Evolutionary conservation across 306 rosid genomes (phyloP).

Genomic region (Parietaria judaica): DNA sequence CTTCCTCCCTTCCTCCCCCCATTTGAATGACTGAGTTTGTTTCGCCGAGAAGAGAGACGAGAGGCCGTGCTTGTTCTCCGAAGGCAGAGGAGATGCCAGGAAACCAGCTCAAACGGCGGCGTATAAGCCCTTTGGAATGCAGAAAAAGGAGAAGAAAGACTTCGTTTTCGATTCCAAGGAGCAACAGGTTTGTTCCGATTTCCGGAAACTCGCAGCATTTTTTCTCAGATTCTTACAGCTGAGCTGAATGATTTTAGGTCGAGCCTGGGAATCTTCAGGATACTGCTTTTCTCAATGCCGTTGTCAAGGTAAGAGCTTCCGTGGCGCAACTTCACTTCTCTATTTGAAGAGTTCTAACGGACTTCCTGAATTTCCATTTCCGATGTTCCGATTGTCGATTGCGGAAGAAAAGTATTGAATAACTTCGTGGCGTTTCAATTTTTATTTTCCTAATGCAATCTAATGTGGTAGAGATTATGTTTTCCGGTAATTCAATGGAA

Average conservation of each 20-base stretch:
- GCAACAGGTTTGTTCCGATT: constrained; percentile 41
- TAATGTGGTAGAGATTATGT: too few relatives aligned
- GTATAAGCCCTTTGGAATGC: constrained; percentile 47
- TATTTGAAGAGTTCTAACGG: too few relatives aligned
- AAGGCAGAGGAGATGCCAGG: constrained; percentile 25
- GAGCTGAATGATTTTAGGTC: constrained; percentile 44
- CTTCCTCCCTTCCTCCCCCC: neutral
- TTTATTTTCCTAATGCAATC: neutral
- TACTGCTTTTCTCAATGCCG: constrained; percentile 78
- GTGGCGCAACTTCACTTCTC: too few relatives aligned
- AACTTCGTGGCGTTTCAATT: neutral
- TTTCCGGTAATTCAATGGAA: too few relatives aligned
- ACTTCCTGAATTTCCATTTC: neutral
- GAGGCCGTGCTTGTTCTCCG: constrained; percentile 14
- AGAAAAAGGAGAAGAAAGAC: constrained; percentile 54
- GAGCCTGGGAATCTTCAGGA: constrained; percentile 59
- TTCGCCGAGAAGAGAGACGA: constrained; percentile 22
- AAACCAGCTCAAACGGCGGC: constrained; percentile 32
- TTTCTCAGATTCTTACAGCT: constrained; percentile 1
- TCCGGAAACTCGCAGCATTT: neutral
- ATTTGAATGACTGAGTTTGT: neutral
- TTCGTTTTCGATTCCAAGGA: constrained; percentile 40
- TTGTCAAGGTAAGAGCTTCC: constrained; percentile 67
- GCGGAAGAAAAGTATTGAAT: too few relatives aligned
- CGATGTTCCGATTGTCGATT: too few relatives aligned